Evolutionary conservation across 2,329 filamentous ascomycete species (phyloP).

Genomic region (Colletotrichum australisinense): DNA sequence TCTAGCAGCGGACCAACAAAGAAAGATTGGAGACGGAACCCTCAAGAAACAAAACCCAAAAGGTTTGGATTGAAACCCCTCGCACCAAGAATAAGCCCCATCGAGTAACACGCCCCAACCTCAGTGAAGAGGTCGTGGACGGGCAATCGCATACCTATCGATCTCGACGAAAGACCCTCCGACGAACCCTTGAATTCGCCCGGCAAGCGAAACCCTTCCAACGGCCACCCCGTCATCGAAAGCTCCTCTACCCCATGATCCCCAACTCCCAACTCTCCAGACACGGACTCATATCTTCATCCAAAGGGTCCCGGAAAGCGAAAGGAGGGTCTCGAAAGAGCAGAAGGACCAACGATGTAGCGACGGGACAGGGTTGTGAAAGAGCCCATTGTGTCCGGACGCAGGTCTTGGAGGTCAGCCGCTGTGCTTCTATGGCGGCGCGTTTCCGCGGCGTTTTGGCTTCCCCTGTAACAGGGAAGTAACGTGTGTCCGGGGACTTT

Average conservation of each 20-base stretch:
- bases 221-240: slow-evolving; percentile 43
- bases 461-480: slow-evolving; percentile 52
- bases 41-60: background rate
- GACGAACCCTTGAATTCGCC: slow-evolving; percentile 50
- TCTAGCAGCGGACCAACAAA: slow-evolving; percentile 30
- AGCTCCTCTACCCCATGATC: slow-evolving; percentile 33
- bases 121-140: slow-evolving; percentile 41
- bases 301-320: slow-evolving; percentile 65
- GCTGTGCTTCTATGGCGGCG: slow-evolving; percentile 99
- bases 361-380: slow-evolving; percentile 54
- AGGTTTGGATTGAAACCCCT: slow-evolving; percentile 69
- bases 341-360: slow-evolving; percentile 53
- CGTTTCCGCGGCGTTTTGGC: slow-evolving; percentile 82
- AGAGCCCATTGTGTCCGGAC: slow-evolving; percentile 54
- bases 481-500: slow-evolving; percentile 97
- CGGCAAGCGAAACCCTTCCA: slow-evolving; percentile 42
- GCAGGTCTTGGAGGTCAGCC: slow-evolving; percentile 80
- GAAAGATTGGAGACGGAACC: background rate
- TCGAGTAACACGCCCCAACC: slow-evolving; percentile 85
- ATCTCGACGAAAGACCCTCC: slow-evolving; percentile 86
- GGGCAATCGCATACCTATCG: slow-evolving; percentile 99
- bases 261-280: slow-evolving; percentile 40
- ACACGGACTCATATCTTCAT: slow-evolving; percentile 92
- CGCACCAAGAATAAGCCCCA: slow-evolving; percentile 99
- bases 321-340: slow-evolving; percentile 15